A percentile compares a stretch with the other conserved stretches of the same genome.
Evolutionary conservation across 2,329 filamentous ascomycete genomes (phyloP).

Genomic region (Fusarium tanahbumbuense): DNA sequence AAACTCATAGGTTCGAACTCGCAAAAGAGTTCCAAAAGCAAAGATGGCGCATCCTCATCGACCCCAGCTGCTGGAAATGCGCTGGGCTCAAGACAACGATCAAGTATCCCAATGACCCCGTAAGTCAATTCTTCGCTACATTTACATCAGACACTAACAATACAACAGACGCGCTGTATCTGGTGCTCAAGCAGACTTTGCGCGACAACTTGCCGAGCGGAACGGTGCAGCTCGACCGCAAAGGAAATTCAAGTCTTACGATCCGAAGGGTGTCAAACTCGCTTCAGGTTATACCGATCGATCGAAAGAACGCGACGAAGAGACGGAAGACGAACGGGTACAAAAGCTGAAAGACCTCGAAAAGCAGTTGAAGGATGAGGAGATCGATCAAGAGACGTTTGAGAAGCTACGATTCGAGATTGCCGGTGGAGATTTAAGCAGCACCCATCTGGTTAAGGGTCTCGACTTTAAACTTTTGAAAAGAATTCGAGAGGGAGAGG

Average conservation of each 20-base stretch:
- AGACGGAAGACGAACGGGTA: conserved; percentile 66
- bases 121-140: conserved; percentile 57
- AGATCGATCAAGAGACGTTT: conserved; percentile 85
- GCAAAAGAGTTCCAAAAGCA: conserved; percentile 52
- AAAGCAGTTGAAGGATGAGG: conserved; percentile 81
- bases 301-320: conserved; percentile 70
- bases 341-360: conserved; percentile 81
- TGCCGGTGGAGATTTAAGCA: conserved; percentile 81
- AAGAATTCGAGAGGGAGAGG: conserved; percentile 74
- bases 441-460: conserved; percentile 91
- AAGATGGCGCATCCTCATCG: conserved; percentile 59
- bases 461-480: conserved; percentile 86
- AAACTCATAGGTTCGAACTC: conserved; percentile 73
- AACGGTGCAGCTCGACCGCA: conserved; percentile 65
- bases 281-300: conserved; percentile 87
- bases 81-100: conserved; percentile 80
- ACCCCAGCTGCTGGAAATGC: conserved; percentile 55
- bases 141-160: conserved; percentile 38
- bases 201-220: conserved; percentile 83
- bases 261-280: conserved; percentile 85
- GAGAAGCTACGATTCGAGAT: conserved; percentile 80
- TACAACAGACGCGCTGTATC: conserved; percentile 70
- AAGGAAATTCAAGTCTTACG: conserved; percentile 82
- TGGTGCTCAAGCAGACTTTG: conserved; percentile 74
- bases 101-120: conserved; percentile 95